phyloP scores from a whole-genome alignment of 2,329 filamentous ascomycete species.

The Pseudogymnoascus verrucosus region DNA sequence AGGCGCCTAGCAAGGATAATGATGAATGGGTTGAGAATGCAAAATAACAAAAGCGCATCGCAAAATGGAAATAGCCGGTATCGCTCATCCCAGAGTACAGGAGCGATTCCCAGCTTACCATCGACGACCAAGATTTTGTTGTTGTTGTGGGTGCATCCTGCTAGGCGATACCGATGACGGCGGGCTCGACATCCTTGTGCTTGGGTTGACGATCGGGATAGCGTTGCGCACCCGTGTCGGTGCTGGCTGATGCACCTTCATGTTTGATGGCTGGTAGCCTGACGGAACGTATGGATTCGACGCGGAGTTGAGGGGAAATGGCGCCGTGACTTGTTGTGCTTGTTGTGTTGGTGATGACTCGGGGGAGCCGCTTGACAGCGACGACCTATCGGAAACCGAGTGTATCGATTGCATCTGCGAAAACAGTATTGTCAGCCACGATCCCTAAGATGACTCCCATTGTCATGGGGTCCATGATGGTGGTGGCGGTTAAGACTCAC shows the following conservation, averaged over 20 bases:
- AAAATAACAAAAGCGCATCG: constrained; percentile 22
- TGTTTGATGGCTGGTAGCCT: constrained; percentile 53
- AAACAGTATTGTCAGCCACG: constrained; percentile 22
- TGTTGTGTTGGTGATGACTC: constrained; percentile 87
- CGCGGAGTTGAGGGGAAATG: constrained; percentile 61
- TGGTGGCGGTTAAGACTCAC: constrained; percentile 46
- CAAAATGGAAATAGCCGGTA: constrained; percentile 19
- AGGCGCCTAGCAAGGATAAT: constrained; percentile 24
- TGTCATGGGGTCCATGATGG: not conserved
- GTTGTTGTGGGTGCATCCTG: constrained; percentile 40
- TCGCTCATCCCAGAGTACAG: constrained; percentile 19
- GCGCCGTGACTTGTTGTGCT: constrained; percentile 69
- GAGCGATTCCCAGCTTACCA: constrained; percentile 24
- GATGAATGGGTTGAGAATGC: constrained; percentile 23
- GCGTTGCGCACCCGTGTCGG: constrained; percentile 87
- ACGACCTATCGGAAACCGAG: constrained; percentile 87
- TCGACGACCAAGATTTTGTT: constrained; percentile 22
- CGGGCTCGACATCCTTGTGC: constrained; percentile 85
- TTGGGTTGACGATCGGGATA: constrained; percentile 96
- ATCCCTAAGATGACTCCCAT: not conserved
- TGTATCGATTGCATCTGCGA: constrained; percentile 80
- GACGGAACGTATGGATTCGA: constrained; percentile 60
- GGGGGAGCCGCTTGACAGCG: constrained; percentile 87
- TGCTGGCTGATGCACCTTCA: constrained; percentile 86
- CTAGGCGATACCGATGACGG: constrained; percentile 62